Evolutionary conservation across 176 grass and related monocot genomes (phyloP), one percentile per base, ranked within the genome.

Genomic region (Raddia guianensis): DNA sequence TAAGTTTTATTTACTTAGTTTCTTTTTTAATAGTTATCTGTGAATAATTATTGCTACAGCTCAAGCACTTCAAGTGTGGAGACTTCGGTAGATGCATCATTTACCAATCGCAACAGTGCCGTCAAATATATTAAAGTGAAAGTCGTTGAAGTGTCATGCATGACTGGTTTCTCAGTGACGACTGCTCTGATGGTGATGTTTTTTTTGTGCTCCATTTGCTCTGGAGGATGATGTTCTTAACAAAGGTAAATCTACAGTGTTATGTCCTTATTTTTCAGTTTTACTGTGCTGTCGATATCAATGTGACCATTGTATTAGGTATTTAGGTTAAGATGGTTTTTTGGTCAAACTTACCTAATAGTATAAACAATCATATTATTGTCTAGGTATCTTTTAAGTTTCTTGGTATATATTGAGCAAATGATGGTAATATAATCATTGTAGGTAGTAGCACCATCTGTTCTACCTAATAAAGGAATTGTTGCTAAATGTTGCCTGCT

Each of bases 11-110:
- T n/a, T n/a, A n/a, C n/a, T n/a, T n/a, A 52, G 12, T 65, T 51
- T 16, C 21, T 13, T 20, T 63, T 63, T 62, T 13, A 47, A 21
- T 81, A 43, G 11, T 75, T 67, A 57, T 68, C 7, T 66, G 46
- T 66, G 9, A 84, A 83, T 61, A 68, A 87, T 34, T 76, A 70
- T 77, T 74, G 86, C 18, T 81, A 93, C 80, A 89, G 85, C 77
- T 99, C 93, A n/a, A 91, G 82, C 33, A 77, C 89, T 66, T 96
- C 93, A 73, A 89, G 84, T 54, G 87, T 85, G 72, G 87, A 94
- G 70, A 81, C 86, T 8, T 77, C 80, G 13, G 71, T 87, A 75
- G 81, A 89, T 87, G 75, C 62, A 69, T 90, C 84, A 76, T 78
- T 71, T 45, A 88, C 33, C 42, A 90, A 66, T 68, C 73, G 12